Percentiles rank a stretch among this genome's conserved stretches.
Conservation (phyloP, 129 eudicot genomes). For the Deinandra increscens region DNA sequence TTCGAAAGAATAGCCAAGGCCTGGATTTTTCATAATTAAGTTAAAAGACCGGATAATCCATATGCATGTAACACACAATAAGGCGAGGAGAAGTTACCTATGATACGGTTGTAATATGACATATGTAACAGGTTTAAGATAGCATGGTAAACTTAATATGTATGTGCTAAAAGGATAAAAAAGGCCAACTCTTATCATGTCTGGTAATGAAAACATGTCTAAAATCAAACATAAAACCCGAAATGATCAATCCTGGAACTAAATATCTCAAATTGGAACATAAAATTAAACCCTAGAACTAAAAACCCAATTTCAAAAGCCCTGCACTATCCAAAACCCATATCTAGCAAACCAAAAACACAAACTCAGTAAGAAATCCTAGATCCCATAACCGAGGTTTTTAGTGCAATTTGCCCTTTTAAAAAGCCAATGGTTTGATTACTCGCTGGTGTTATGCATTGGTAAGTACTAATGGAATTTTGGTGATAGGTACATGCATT, state of each 20-base stretch:
- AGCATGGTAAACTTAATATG: background rate
- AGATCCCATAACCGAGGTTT: background rate
- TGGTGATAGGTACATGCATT: slow-evolving; percentile 72
- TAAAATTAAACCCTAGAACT: background rate
- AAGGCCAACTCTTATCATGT: background rate
- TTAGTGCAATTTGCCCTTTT: background rate
- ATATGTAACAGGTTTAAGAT: background rate
- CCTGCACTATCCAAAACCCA: background rate
- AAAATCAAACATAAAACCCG: too few relatives aligned
- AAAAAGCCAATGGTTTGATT: background rate
- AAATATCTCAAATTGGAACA: too few relatives aligned
- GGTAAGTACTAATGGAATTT: slow-evolving; percentile 15
- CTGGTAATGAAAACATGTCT: background rate
- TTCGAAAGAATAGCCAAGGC: background rate
- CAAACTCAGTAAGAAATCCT: background rate
- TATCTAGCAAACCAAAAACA: background rate
- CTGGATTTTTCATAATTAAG: background rate
- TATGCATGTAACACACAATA: background rate
- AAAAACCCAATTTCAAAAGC: background rate
- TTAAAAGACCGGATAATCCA: background rate
- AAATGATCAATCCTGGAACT: too few relatives aligned
- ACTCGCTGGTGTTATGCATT: background rate
- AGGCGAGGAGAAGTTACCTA: background rate
- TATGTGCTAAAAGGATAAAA: background rate
- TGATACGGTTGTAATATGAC: background rate